Base-by-base conservation (phyloP, 768 basidiomycete species). In the Mycena maculata region DNA sequence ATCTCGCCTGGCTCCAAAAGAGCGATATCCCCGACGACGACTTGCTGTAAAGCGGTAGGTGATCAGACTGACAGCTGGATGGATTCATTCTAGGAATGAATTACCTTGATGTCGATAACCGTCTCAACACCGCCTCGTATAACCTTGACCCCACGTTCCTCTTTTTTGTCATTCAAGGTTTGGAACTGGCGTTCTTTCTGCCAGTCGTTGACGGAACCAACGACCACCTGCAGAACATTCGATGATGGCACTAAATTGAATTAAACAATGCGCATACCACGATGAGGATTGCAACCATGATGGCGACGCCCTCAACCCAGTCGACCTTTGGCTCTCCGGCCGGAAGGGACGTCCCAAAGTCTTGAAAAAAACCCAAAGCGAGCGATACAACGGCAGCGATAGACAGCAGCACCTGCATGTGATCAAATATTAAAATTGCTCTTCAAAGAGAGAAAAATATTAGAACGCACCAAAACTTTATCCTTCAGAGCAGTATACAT, bases 181-280 rank as follows among this genome's bases (percentile, higher is more conserved):
- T 91, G 90, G 83, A 99, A 99, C 79, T 99, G 98, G 2, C 90
- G 90, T 78, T 99, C 98, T 79, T 99, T 99, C 79, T 98, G 96
- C 92, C 94, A 99, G 79, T 99, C 98, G 74, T 98, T 99, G 47
- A 98, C 71, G 15, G 96, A 95, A 31, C 97, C 97, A 62, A 99
- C 97, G 45, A 95, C 73, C 63, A 94, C 91, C 91, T 92, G 66
- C 39, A 22, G 11, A 57, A 39, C 50, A 49, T 31, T 53, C 52
- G 39, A 50, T 16, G 81, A 22, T 13, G 33, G 53, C 22, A 15
- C 42, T 47, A 25, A 36, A 44, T 23, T 44, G 31, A 48, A 59
- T 12, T 8, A 49, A n/a, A n/a, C 30, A 11, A 39, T 44, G 25
- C 9, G 81, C 88, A 63, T 79, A 91, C 92, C 27, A 94, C 92